Evolutionary conservation across 2,329 filamentous ascomycete genomes (phyloP).

Genomic region (Exophiala dermatitidis): DNA sequence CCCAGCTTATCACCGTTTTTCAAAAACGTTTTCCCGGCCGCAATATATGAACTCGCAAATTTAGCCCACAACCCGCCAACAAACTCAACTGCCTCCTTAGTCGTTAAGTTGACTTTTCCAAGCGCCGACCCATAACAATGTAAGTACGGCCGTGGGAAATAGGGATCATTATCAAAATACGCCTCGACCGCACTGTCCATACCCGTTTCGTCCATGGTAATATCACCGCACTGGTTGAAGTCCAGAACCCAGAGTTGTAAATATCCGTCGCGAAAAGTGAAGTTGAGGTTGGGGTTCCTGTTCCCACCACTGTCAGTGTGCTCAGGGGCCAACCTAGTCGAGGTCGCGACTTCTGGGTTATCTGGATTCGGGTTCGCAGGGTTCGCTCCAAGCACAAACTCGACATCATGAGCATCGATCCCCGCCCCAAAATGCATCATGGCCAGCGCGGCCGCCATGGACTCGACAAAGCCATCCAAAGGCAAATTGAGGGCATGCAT

Average conservation of each 20-base stretch:
- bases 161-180: neutral
- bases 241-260: neutral
- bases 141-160: neutral
- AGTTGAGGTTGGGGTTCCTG: neutral
- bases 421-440: neutral
- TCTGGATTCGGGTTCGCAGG: neutral
- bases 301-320: neutral
- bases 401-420: neutral
- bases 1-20: too few species aligned
- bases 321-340: neutral
- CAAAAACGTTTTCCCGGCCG: too few species aligned
- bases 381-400: neutral
- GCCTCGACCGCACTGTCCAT: neutral
- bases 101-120: too few species aligned
- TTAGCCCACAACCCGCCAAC: too few species aligned
- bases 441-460: neutral
- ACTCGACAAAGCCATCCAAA: neutral
- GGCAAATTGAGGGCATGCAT: neutral
- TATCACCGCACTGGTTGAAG: neutral
- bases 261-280: neutral
- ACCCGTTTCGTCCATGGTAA: neutral
- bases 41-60: too few species aligned
- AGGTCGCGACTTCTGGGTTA: neutral
- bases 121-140: too few species aligned
- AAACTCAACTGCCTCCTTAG: too few species aligned